Conservation (phyloP, 108 stramenopile genomes). For the Cyclotella sp. region DNA sequence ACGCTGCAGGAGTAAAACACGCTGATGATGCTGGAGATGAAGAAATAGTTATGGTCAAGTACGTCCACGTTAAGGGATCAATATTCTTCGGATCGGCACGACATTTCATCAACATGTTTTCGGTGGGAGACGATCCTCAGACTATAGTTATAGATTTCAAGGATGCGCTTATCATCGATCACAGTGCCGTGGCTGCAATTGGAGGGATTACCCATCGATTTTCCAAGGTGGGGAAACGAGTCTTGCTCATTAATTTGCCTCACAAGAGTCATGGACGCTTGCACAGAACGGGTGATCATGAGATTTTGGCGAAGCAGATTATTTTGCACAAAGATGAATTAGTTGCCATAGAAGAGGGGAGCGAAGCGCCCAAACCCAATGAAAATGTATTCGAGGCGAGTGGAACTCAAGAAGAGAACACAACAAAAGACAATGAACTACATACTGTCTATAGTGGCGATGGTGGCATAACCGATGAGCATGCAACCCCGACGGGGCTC, state of each 20-base stretch:
- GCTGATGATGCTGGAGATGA: neutral
- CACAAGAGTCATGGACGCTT: constrained; percentile 44
- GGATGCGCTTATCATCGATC: constrained; percentile 60
- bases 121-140: constrained; percentile 41
- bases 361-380: neutral
- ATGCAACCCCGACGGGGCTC: neutral
- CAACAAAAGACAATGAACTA: neutral
- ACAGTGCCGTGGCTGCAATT: constrained; percentile 64
- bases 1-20: neutral
- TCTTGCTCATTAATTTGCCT: constrained; percentile 41
- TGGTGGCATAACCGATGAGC: neutral
- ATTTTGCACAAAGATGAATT: constrained; percentile 34
- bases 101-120: constrained; percentile 59
- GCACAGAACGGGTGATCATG: constrained; percentile 55
- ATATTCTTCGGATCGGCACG: constrained; percentile 58
- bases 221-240: constrained; percentile 46
- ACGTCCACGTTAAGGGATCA: constrained; percentile 54
- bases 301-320: constrained; percentile 12
- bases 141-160: constrained; percentile 50
- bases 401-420: neutral
- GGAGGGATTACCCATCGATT: constrained; percentile 56
- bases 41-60: constrained; percentile 41
- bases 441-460: neutral
- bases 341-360: constrained; percentile 4
- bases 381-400: neutral